These are phyloP conservation scores for Plasmodium falciparum DNA, from an alignment of 169 alveolate genomes.

Conservation along the genomic window DNA sequence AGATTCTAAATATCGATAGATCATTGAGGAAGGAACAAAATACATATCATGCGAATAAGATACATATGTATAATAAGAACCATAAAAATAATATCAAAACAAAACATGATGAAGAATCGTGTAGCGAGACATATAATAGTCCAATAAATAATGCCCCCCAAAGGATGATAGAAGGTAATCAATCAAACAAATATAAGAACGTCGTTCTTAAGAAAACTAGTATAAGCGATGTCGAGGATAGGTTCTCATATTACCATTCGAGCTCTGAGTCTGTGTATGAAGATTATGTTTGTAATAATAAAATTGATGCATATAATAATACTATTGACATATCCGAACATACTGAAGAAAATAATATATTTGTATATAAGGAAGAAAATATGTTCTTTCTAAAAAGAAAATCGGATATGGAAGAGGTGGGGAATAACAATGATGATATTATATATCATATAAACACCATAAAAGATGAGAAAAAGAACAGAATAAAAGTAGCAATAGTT, in stretches of 20 bases:
- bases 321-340: slow-evolving; percentile 32
- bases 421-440: slow-evolving; percentile 27
- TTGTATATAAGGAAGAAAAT: slow-evolving; percentile 44
- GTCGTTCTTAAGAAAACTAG: neutral
- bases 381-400: slow-evolving; percentile 14
- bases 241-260: neutral
- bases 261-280: neutral
- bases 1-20: too few relatives aligned
- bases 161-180: too few relatives aligned
- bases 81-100: too few relatives aligned
- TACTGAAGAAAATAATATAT: slow-evolving; percentile 15
- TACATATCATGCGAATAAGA: too few relatives aligned
- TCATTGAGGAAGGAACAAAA: too few relatives aligned
- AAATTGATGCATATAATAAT: neutral
- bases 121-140: too few relatives aligned
- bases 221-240: neutral
- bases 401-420: neutral
- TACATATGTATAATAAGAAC: too few relatives aligned
- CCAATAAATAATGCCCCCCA: too few relatives aligned
- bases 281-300: neutral
- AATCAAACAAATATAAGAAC: too few relatives aligned
- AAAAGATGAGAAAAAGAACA: slow-evolving; percentile 13
- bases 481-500: slow-evolving; percentile 39
- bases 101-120: too few relatives aligned
- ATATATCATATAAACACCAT: slow-evolving; percentile 57